Evolutionary conservation across 495 filamentous ascomycete genomes (phyloP).

Genomic region (Neurospora sp.): DNA sequence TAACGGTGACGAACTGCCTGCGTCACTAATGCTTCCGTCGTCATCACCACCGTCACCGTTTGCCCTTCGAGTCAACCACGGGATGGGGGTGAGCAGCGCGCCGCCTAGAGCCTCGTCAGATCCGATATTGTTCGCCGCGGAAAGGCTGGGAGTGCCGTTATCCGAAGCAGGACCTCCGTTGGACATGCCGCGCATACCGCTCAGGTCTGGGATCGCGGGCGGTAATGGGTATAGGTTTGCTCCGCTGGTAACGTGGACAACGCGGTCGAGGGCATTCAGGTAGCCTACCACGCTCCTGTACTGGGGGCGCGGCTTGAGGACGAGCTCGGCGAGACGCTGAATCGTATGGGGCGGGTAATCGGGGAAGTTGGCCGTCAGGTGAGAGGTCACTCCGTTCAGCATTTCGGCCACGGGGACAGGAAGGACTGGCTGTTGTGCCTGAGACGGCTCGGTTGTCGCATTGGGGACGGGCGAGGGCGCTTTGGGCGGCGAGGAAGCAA

Average conservation of each 20-base stretch:
- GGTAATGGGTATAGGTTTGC: slow-evolving; percentile 76
- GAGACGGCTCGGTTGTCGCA: not conserved
- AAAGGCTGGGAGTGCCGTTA: slow-evolving; percentile 24
- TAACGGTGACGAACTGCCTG: slow-evolving; percentile 16
- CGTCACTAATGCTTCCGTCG: slow-evolving; percentile 14
- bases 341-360: slow-evolving; percentile 81
- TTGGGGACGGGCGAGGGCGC: not conserved
- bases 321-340: slow-evolving; percentile 87
- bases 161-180: slow-evolving; percentile 52
- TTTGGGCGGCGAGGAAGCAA: slow-evolving; percentile 8
- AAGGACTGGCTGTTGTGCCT: slow-evolving; percentile 28
- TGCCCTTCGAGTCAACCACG: slow-evolving; percentile 53
- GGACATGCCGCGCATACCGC: slow-evolving; percentile 28
- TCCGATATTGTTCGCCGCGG: slow-evolving; percentile 38
- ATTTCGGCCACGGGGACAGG: slow-evolving; percentile 55
- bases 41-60: slow-evolving; percentile 16
- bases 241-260: slow-evolving; percentile 81
- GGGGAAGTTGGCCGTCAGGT: slow-evolving; percentile 58
- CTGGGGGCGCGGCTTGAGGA: slow-evolving; percentile 64
- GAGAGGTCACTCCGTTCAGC: slow-evolving; percentile 54
- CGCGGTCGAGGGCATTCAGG: slow-evolving; percentile 82
- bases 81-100: slow-evolving; percentile 86
- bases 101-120: slow-evolving; percentile 86
- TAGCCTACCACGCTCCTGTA: slow-evolving; percentile 75
- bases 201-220: slow-evolving; percentile 41